Evolutionary conservation across 1,284 basidiomycete genomes (phyloP).

Genomic region (Irpex rosettiformis): DNA sequence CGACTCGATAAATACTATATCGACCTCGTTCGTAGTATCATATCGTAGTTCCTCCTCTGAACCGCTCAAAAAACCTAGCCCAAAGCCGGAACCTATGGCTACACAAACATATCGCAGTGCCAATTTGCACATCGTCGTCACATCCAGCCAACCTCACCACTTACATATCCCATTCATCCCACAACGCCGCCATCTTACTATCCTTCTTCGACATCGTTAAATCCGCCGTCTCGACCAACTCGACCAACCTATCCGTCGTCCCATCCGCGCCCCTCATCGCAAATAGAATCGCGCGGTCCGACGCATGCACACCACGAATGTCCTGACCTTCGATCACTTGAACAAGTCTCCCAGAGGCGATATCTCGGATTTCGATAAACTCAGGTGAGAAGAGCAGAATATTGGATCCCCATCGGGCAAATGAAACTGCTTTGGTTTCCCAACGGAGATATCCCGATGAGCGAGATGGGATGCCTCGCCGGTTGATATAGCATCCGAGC

Average conservation of each 20-base stretch:
- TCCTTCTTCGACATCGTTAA: constrained; percentile 33
- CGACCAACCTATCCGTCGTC: constrained; percentile 55
- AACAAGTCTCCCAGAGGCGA: constrained; percentile 58
- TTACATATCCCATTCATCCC: constrained; percentile 75
- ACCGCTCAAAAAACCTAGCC: no score
- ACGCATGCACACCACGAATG: constrained; percentile 55
- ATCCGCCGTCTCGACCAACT: constrained; percentile 67
- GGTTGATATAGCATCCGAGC: constrained; percentile 71
- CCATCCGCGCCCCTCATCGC: constrained; percentile 56
- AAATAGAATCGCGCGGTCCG: constrained; percentile 50
- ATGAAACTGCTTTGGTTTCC: constrained; percentile 65
- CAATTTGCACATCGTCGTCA: no score
- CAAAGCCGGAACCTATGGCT: no score
- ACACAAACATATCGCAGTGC: no score
- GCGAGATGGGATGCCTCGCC: constrained; percentile 60
- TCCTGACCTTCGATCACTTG: constrained; percentile 72
- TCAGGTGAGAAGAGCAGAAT: constrained; percentile 67
- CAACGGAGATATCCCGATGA: constrained; percentile 64
- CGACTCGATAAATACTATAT: no score
- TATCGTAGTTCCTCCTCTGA: no score
- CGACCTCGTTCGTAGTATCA: no score
- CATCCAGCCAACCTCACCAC: no score
- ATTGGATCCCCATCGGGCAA: constrained; percentile 54
- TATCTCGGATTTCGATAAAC: constrained; percentile 70
- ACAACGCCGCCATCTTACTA: constrained; percentile 34